Base-by-base conservation (phyloP, 2,329 filamentous ascomycete species). In the Lecanicillium sp. region DNA sequence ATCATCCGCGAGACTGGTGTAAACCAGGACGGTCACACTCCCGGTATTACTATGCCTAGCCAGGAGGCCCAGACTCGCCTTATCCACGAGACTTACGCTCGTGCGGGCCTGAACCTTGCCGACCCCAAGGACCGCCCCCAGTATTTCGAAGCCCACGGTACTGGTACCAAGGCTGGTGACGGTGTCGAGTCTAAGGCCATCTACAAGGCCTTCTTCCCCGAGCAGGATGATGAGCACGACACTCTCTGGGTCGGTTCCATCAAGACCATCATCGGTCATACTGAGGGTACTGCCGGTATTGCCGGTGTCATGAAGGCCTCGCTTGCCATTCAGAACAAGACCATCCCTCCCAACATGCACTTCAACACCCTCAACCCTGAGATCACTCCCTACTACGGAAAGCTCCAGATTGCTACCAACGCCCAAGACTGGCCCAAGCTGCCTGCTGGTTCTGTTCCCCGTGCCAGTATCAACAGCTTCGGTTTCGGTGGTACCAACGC, bases 21-120 rank as follows among this genome's bases (percentile, higher is more conserved):
- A 44, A 78, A 77, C 55, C 69, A 72, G 52, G 77, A 81, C 55
- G 78, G 78, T 17, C 70, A 61, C 49, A 73, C 69, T 1, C 74
- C 74, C 0, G 76, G 75, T 4, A 75, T 81, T 40, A 79, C 77
- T 0, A 71, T 76, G 65, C 79, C 79, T 0, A 78, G 65, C 43
- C 63, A 62, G 1, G 60, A 61, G 4, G 68, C 70, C 1, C 71
- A 74, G 50, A 58, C 60, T 5, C 52, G 56, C 5, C 57, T 72
- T 5, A 73, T 74, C 46, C 51, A 57, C 4, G 51, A 57, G 2
- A 66, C 64, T 0, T 74, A 73, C 52, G 44, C 49, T 2, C 56
- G 56, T 26, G 66, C 67, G 9, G 67, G 67, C 2, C 57, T 73
- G 4, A 61, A 69, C 47, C 51, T 59, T 2, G 44, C 47, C 5